phyloP scores from a whole-genome alignment of 495 filamentous ascomycete genomes.

The Aspergillus homomorphus region DNA sequence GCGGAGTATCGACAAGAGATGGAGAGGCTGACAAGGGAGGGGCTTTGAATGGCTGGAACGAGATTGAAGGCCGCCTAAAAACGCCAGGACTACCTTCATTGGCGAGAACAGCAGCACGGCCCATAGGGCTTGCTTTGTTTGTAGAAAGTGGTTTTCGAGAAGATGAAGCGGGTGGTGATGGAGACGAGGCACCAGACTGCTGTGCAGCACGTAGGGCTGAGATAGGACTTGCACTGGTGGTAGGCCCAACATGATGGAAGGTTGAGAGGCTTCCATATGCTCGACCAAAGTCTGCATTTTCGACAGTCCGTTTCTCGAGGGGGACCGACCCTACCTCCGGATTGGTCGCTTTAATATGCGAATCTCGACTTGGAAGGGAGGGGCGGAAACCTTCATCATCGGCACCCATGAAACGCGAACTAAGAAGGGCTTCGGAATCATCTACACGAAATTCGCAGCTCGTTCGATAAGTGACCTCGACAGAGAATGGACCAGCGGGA shows the following conservation, averaged over 20 bases:
- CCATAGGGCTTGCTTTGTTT: constrained; percentile 54
- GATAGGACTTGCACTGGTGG: constrained; percentile 77
- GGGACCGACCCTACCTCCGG: constrained; percentile 75
- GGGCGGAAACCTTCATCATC: constrained; percentile 86
- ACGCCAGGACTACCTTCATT: constrained; percentile 51
- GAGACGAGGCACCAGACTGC: constrained; percentile 47
- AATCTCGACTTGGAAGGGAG: constrained; percentile 53
- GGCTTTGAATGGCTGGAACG: constrained; percentile 93
- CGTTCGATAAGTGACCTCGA: constrained; percentile 77
- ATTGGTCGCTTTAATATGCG: constrained; percentile 33
- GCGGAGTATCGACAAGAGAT: constrained; percentile 50
- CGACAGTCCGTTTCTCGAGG: constrained; percentile 37
- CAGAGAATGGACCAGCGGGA: constrained; percentile 78
- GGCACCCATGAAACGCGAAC: constrained; percentile 91
- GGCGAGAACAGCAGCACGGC: constrained; percentile 58
- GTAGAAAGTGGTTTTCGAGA: constrained; percentile 58
- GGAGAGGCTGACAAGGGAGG: constrained; percentile 92
- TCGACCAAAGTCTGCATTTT: constrained; percentile 64
- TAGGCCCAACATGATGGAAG: constrained; percentile 77
- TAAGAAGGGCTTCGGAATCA: constrained; percentile 83
- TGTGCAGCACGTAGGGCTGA: constrained; percentile 73
- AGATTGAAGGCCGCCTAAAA: constrained; percentile 76
- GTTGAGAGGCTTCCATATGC: constrained; percentile 93
- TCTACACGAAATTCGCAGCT: constrained; percentile 89
- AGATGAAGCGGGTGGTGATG: constrained; percentile 54